These are phyloP conservation scores for Calonectria henricotiae DNA, from an alignment of 2,329 filamentous ascomycete species.

Conservation along the genomic window DNA sequence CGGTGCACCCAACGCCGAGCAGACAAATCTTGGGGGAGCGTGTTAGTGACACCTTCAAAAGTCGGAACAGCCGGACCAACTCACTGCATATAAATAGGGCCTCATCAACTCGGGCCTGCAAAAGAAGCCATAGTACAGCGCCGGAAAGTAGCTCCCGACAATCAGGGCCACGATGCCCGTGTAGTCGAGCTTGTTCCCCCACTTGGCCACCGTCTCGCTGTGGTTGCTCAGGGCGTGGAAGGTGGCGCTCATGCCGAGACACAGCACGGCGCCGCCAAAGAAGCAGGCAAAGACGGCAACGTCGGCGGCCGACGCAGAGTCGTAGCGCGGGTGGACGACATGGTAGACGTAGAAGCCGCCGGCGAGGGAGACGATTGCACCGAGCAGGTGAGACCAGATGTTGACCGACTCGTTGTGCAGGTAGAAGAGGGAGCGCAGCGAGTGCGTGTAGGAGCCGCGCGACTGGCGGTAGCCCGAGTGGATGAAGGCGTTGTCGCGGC, in stretches of 20 bases:
- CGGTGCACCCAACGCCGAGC: conserved; percentile 82
- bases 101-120: conserved; percentile 77
- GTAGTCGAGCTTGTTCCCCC: conserved; percentile 96
- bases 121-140: conserved; percentile 89
- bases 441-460: conserved; percentile 65
- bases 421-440: conserved; percentile 67
- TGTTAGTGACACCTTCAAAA: conserved; percentile 8
- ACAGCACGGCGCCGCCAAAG: conserved; percentile 81
- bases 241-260: conserved; percentile 86
- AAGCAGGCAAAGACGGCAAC: conserved; percentile 84
- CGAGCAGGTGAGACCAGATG: conserved; percentile 77
- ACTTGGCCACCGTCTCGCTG: conserved; percentile 81
- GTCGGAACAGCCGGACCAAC: conserved; percentile 49
- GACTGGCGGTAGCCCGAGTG: conserved; percentile 69
- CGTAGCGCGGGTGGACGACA: conserved; percentile 77
- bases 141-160: conserved; percentile 91
- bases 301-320: conserved; percentile 74
- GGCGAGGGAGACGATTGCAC: conserved; percentile 73
- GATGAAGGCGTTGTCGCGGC: conserved; percentile 74
- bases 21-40: conserved; percentile 76
- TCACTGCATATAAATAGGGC: conserved; percentile 83
- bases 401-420: conserved; percentile 77
- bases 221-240: conserved; percentile 92
- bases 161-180: conserved; percentile 94
- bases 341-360: conserved; percentile 70